A percentile compares a stretch with the other conserved stretches of the same genome.
Evolutionary conservation across 495 filamentous ascomycete genomes (phyloP).

Genomic region (Penicillium paradoxum): DNA sequence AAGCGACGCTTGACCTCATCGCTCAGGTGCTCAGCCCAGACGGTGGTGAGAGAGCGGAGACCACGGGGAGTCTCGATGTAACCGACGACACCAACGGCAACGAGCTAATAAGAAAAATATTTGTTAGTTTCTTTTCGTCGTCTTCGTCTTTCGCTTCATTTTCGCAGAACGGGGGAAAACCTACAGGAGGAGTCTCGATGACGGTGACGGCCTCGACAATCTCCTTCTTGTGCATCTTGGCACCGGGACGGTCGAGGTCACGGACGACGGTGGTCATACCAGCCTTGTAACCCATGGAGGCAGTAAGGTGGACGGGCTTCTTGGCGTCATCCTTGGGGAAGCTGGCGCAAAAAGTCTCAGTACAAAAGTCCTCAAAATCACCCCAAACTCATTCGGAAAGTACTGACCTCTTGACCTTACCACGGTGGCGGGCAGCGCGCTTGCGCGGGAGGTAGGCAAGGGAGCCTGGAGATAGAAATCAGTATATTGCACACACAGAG

Average conservation of each 20-base stretch:
- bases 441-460: conserved; percentile 96
- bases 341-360: conserved; percentile 48
- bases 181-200: conserved; percentile 99
- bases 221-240: conserved; percentile 99
- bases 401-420: conserved; percentile 95
- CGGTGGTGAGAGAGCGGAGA: conserved; percentile 97
- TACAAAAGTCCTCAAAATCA: conserved; percentile 21
- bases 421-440: conserved; percentile 91
- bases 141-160: neutral
- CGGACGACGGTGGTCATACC: conserved; percentile 99
- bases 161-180: conserved; percentile 29
- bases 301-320: conserved; percentile 98
- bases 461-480: conserved; percentile 51
- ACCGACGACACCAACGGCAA: conserved; percentile 98
- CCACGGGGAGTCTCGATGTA: conserved; percentile 99
- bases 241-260: conserved; percentile 98
- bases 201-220: conserved; percentile 98
- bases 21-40: conserved; percentile 98
- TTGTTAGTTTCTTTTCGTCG: neutral
- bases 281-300: conserved; percentile 99
- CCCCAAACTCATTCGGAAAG: conserved; percentile 5
- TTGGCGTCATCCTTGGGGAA: conserved; percentile 99
- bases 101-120: conserved; percentile 60
- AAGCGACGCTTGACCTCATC: conserved; percentile 99
- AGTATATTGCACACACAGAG: conserved; percentile 32